Base-by-base conservation (phyloP, 768 basidiomycete species). In the Tulasnella sp. region DNA sequence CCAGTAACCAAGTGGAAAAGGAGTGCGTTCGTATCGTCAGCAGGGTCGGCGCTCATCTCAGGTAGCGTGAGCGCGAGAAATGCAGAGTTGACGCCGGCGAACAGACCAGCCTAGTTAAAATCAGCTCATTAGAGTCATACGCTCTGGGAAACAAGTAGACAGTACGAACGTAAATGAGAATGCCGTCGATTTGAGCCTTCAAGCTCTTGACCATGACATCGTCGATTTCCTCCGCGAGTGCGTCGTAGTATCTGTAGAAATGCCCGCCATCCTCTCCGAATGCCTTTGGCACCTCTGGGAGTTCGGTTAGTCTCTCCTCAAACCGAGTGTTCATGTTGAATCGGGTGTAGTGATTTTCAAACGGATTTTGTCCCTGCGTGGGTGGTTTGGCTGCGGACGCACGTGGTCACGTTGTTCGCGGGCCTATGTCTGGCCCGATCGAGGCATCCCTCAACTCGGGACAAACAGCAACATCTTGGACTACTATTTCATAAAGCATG, bases 191-290 rank as follows among this genome's bases (percentile, higher is more conserved):
- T 12, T 54, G 54, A 54, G 54, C 22, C 11, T 54, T 54, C 8
- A 54, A 24, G 24, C 54, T 54, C 12, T 24, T n/a, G 54, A 54
- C 54, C 54, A 54, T 54, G 54, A n/a, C 54, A 6, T 54, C 54
- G n/a, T 54, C 54, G 8, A 54, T 54, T 46, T 54, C 54, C 24
- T 54, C 54, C 54, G 54, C 54, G 8, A 24, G 24, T 8, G 54
- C 54, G n/a, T 54, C 54, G 54, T 54, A 54, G 54, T 54, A 54
- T 54, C 54, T 54, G 11, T n/a, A 54, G 54, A 54, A 54, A 54
- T 54, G n/a, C n/a, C 54, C 54, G 7, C 54, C 54, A 54, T 54
- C 54, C 24, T 54, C 54, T n/a, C 54, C 54, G 7, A 54, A 54
- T 1, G 22, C 24, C 9, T n/a, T 54, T 1, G 54, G 54, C 1